Percentiles rank a stretch among this genome's conserved stretches.
Conservation (phyloP, 306 rosid genomes). For the Trifolium fragiferum region DNA sequence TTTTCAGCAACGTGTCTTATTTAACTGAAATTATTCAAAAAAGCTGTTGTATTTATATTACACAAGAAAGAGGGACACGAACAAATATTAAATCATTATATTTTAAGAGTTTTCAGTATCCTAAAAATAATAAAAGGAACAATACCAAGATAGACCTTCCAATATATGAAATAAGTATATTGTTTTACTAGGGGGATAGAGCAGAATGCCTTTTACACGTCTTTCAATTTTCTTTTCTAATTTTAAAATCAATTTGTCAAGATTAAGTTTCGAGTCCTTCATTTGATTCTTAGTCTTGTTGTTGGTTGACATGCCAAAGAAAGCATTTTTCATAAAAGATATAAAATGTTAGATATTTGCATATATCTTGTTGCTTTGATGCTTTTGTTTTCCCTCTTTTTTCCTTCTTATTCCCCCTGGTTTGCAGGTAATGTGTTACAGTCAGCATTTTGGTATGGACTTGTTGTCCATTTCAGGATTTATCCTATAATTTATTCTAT, state of each 20-base stretch:
- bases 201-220: constrained; percentile 23
- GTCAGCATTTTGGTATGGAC: constrained; percentile 97
- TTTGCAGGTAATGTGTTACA: constrained; percentile 79
- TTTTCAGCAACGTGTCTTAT: not conserved
- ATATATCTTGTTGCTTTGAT: constrained; percentile 36
- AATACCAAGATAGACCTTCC: not conserved
- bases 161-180: constrained; percentile 1
- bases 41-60: not conserved
- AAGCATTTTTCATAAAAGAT: constrained; percentile 7
- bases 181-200: not conserved
- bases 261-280: constrained; percentile 28
- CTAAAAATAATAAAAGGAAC: not conserved
- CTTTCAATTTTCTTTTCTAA: not conserved
- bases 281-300: constrained; percentile 31
- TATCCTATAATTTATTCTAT: constrained; percentile 86
- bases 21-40: constrained; percentile 3
- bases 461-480: constrained; percentile 89
- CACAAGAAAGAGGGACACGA: not conserved
- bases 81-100: not conserved
- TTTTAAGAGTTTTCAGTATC: not conserved
- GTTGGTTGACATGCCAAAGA: constrained; percentile 38
- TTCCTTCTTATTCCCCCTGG: constrained; percentile 36
- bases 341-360: constrained; percentile 12
- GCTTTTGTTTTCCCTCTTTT: constrained; percentile 28
- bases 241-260: constrained; percentile 8